Evolutionary conservation across 1,139 yeast species (phyloP).

Genomic region (Candida anutae): DNA sequence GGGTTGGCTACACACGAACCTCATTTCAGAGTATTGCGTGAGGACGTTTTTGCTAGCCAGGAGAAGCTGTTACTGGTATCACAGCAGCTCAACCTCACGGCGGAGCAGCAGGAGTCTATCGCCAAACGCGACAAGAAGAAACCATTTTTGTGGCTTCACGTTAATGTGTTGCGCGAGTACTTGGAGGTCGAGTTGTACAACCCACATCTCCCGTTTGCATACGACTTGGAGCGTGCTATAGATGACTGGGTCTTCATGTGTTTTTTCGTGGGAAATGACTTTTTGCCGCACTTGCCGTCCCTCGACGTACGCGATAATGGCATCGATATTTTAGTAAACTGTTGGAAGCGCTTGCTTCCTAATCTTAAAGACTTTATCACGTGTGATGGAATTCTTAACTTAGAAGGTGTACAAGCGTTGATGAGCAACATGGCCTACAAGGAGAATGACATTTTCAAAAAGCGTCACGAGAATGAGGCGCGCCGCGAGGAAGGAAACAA

Average conservation of each 20-base stretch:
- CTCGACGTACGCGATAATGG: slow-evolving; percentile 93
- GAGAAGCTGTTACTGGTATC: slow-evolving; percentile 39
- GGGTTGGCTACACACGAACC: slow-evolving; percentile 97
- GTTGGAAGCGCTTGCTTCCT: slow-evolving; percentile 77
- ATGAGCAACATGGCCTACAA: slow-evolving; percentile 58
- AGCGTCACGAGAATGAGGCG: slow-evolving; percentile 58
- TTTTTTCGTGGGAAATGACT: slow-evolving; percentile 98
- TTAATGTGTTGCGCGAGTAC: slow-evolving; percentile 82
- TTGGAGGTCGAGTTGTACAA: slow-evolving; percentile 72
- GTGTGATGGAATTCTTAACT: slow-evolving; percentile 76
- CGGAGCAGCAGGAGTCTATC: slow-evolving; percentile 48
- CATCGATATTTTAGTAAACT: slow-evolving; percentile 67
- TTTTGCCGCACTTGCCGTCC: slow-evolving; percentile 92
- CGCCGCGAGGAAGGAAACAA: slow-evolving; percentile 58
- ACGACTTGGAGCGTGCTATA: slow-evolving; percentile 88
- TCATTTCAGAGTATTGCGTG: slow-evolving; percentile 87
- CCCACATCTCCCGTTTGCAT: slow-evolving; percentile 63
- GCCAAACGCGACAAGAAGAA: slow-evolving; percentile 58
- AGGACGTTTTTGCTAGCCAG: slow-evolving; percentile 83
- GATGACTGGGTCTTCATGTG: slow-evolving; percentile 99
- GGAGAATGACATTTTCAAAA: slow-evolving; percentile 75
- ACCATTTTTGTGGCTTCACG: slow-evolving; percentile 92
- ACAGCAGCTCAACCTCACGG: slow-evolving; percentile 52
- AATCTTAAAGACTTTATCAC: slow-evolving; percentile 70
- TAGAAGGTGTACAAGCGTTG: slow-evolving; percentile 68